Conservation (phyloP, 345 rosid genomes). For the Linum trigynum region DNA sequence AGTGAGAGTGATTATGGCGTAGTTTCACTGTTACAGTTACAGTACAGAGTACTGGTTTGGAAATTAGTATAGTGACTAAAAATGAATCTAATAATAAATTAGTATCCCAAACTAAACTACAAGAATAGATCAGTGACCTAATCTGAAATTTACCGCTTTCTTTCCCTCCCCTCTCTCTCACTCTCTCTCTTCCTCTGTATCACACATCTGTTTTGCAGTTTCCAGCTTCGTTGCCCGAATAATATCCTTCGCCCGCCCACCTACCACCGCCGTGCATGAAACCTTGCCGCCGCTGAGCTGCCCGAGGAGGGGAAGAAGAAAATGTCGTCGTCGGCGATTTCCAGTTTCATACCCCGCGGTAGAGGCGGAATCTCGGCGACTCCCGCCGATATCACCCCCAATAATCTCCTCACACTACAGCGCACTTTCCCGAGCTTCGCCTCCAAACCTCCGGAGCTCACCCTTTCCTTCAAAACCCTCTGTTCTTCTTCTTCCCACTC, state of each 20-base stretch:
- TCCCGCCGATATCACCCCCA: constrained; percentile 34
- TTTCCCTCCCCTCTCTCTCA: constrained; percentile 22
- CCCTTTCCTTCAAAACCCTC: constrained; percentile 16
- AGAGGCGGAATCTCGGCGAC: background rate
- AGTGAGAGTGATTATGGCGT: no score
- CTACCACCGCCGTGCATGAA: constrained; percentile 21
- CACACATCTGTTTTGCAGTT: no score
- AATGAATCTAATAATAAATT: no score
- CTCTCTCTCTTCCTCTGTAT: background rate
- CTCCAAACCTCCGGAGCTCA: constrained; percentile 20
- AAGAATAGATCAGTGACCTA: background rate
- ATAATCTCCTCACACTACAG: constrained; percentile 19
- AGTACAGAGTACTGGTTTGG: no score
- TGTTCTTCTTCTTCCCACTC: constrained; percentile 14
- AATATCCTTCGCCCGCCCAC: no score
- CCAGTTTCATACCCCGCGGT: no score
- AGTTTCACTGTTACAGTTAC: no score
- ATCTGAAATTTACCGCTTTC: constrained; percentile 8
- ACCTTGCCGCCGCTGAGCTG: constrained; percentile 8
- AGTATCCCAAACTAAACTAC: no score
- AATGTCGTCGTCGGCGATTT: no score
- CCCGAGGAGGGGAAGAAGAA: no score
- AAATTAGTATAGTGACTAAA: no score
- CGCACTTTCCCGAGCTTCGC: constrained; percentile 16
- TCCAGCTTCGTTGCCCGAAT: no score